Conservation (phyloP, 306 rosid genomes). For the Lathyrus tuberosus region DNA sequence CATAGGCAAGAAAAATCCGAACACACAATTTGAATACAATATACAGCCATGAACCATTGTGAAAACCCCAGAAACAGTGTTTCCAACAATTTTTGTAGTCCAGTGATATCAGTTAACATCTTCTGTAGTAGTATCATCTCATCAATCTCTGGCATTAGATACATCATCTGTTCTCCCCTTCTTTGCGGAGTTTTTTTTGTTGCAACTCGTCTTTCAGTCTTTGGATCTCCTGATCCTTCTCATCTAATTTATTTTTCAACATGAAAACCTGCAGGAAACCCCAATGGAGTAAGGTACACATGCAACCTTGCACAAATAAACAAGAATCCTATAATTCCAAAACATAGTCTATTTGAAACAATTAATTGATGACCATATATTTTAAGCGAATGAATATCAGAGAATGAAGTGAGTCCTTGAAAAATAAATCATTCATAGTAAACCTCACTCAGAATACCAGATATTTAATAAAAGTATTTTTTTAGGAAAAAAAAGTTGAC, state of each 20-base stretch:
- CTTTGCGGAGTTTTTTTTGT: constrained; percentile 37
- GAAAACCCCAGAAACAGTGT: not conserved
- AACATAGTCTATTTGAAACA: constrained; percentile 10
- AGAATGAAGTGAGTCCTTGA: not conserved
- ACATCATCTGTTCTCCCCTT: constrained; percentile 49
- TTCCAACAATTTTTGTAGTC: constrained; percentile 20
- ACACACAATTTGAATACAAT: constrained; percentile 36
- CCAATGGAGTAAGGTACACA: constrained; percentile 5
- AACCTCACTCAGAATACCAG: constrained; percentile 7
- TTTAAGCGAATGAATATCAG: not conserved
- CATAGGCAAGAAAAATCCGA: constrained; percentile 1
- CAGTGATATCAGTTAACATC: constrained; percentile 40
- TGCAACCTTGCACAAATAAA: not conserved
- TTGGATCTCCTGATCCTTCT: constrained; percentile 62
- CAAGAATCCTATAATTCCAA: constrained; percentile 8
- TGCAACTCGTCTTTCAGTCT: constrained; percentile 58
- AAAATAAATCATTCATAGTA: not conserved
- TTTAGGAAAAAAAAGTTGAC: too few species aligned
- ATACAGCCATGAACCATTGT: constrained; percentile 15
- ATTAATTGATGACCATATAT: not conserved
- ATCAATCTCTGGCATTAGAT: constrained; percentile 35
- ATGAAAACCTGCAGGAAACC: constrained; percentile 57
- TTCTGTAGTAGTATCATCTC: constrained; percentile 44
- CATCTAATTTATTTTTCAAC: constrained; percentile 71
- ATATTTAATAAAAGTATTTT: not conserved